Base-by-base conservation (phyloP, 176 grass and related monocot species). In the Rhipidocladum racemiflorum region DNA sequence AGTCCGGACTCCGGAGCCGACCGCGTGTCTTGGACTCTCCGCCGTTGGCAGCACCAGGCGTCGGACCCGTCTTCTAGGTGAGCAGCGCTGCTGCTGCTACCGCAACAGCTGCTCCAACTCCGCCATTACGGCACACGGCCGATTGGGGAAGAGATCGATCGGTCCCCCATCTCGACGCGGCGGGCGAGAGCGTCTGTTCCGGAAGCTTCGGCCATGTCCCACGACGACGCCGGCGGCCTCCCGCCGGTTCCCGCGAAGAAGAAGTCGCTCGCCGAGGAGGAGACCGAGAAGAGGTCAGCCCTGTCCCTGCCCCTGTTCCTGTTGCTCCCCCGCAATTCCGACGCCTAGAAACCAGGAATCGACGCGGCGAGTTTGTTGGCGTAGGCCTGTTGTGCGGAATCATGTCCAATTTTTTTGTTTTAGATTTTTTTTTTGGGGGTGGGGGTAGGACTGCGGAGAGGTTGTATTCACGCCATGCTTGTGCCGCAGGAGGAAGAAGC, bases 261-360 rank as follows among this genome's bases (percentile, higher is more conserved):
- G 88, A 97, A 92, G 81, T 84, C 90, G 18, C 56, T 84, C 12
- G 67, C 81, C 56, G 87, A 93, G 71, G 95, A 97, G 77, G 95
- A 85, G 70, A 88, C 90, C 34, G 92, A 97, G 53, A 94, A 97
- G 88, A 94, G 92, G 95, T 94, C 65, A 65, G 68, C 43, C 14
- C 46, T 13, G 3, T 76, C 12, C 74, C 39, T 60, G 2, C 1
- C 12, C 72, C 0, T 36, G 9, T 43, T 60, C 44, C 70, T 38
- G 20, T n/a, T 55, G 18, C 12, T n/a, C n/a, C 21, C 8, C 28
- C 32, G 32, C 32, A 21, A 38, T 57, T 40, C 57, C 10, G 24
- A 49, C n/a, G 4, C n/a, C 5, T 17, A 11, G 17, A 17, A 44
- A 39, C 16, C 54, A 40, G n/a, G 35, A 59, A 75, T 39, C 56